phyloP scores from a whole-genome alignment of 2,329 filamentous ascomycete genomes.

The Raffaelea ambrosiae region DNA sequence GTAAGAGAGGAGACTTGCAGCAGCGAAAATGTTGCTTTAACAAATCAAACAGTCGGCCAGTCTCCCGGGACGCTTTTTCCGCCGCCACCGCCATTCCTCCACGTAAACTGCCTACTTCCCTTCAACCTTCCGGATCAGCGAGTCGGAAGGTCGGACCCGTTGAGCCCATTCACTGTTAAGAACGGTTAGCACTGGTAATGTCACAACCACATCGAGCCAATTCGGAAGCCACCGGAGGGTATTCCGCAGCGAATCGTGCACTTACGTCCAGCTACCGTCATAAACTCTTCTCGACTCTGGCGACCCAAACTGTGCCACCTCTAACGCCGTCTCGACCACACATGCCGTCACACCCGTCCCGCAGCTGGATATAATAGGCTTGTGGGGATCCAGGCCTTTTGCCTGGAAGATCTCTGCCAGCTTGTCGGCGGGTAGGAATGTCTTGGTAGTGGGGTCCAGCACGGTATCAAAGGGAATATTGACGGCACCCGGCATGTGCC shows the following conservation, averaged over 20 bases:
- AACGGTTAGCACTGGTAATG: not conserved
- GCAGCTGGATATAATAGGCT: conserved; percentile 79
- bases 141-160: not conserved
- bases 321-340: conserved; percentile 79
- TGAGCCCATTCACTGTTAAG: not conserved
- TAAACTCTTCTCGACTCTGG: conserved; percentile 67
- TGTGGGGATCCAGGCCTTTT: conserved; percentile 70
- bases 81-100: too few relatives aligned
- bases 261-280: conserved; percentile 96
- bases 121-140: not conserved
- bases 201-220: too few relatives aligned
- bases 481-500: conserved; percentile 84
- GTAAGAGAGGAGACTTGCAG: too few relatives aligned
- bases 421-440: conserved; percentile 63
- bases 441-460: conserved; percentile 75
- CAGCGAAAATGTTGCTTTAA: too few relatives aligned
- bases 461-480: conserved; percentile 73
- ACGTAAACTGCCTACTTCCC: not conserved
- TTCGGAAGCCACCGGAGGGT: too few relatives aligned
- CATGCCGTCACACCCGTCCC: conserved; percentile 93
- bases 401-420: conserved; percentile 66
- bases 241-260: too few relatives aligned
- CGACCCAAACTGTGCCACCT: conserved; percentile 65
- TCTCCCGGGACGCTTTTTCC: too few relatives aligned
- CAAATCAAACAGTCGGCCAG: too few relatives aligned